Percentiles rank a stretch among this genome's conserved stretches.
Evolutionary conservation across 768 basidiomycete genomes (phyloP).

Genomic region (Collybia mongolica): DNA sequence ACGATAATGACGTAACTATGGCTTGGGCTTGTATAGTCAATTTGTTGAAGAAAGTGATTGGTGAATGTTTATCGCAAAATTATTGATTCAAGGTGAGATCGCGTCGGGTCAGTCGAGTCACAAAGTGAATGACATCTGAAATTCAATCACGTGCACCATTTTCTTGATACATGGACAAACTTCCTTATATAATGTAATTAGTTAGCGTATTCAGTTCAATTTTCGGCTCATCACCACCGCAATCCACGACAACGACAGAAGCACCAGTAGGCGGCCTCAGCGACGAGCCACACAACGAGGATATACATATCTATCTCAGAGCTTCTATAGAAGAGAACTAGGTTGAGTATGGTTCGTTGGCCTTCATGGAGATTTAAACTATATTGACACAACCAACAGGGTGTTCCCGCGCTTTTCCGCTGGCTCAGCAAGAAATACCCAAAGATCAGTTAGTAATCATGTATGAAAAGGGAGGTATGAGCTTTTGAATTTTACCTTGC

Average conservation of each 20-base stretch:
- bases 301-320: neutral
- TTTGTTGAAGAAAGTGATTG: neutral
- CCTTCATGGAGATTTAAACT: conserved; percentile 1
- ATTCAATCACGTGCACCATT: conserved; percentile 13
- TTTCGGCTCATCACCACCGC: too few species aligned
- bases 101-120: conserved; percentile 14
- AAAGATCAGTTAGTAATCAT: conserved; percentile 73
- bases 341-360: conserved; percentile 10
- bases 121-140: conserved; percentile 9
- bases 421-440: conserved; percentile 99
- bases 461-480: neutral
- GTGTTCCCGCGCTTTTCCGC: conserved; percentile 96
- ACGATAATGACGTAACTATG: neutral
- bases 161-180: conserved; percentile 4
- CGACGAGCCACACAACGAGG: neutral
- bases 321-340: neutral
- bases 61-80: neutral
- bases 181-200: neutral
- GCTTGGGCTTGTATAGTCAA: neutral
- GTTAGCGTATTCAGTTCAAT: neutral
- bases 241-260: neutral
- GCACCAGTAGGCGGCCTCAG: neutral
- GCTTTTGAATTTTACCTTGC: neutral
- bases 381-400: conserved; percentile 43
- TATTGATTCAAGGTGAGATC: neutral